These are phyloP conservation scores for Xylariaceae sp. DNA, from an alignment of 2,329 filamentous ascomycete genomes.

Conservation along the genomic window DNA sequence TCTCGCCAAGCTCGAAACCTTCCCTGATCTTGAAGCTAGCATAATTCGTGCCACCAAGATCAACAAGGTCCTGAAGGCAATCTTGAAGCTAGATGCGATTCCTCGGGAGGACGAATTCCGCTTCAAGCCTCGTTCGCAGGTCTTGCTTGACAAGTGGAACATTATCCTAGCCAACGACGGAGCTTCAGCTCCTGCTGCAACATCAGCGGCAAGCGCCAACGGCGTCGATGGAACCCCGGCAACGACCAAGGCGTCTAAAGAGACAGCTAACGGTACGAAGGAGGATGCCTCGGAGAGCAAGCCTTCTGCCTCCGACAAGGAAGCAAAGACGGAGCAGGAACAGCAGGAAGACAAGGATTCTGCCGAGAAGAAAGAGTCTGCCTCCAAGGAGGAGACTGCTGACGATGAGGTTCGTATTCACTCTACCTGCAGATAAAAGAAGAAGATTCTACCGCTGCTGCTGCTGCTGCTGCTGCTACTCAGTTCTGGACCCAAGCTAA, in stretches of 20 bases:
- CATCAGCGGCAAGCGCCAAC: constrained; percentile 35
- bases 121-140: constrained; percentile 79
- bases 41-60: constrained; percentile 94
- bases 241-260: constrained; percentile 30
- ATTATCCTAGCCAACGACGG: constrained; percentile 64
- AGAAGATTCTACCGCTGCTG: neutral
- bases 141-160: constrained; percentile 84
- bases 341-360: constrained; percentile 40
- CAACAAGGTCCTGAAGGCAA: constrained; percentile 95
- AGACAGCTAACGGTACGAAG: constrained; percentile 29
- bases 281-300: constrained; percentile 21
- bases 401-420: constrained; percentile 32
- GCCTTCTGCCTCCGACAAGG: constrained; percentile 28
- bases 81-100: constrained; percentile 80
- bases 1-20: constrained; percentile 73
- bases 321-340: constrained; percentile 26
- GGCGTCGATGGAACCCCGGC: constrained; percentile 44
- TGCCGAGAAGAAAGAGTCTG: constrained; percentile 32
- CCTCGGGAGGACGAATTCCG: constrained; percentile 83
- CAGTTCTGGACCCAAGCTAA: constrained; percentile 6
- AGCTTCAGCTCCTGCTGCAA: constrained; percentile 33
- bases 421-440: too few relatives aligned
- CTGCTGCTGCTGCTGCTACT: neutral
- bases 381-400: constrained; percentile 20
- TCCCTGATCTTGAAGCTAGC: constrained; percentile 73